Conservation (phyloP, 2,329 filamentous ascomycete genomes). For the Beauveria scarabaeidicola region DNA sequence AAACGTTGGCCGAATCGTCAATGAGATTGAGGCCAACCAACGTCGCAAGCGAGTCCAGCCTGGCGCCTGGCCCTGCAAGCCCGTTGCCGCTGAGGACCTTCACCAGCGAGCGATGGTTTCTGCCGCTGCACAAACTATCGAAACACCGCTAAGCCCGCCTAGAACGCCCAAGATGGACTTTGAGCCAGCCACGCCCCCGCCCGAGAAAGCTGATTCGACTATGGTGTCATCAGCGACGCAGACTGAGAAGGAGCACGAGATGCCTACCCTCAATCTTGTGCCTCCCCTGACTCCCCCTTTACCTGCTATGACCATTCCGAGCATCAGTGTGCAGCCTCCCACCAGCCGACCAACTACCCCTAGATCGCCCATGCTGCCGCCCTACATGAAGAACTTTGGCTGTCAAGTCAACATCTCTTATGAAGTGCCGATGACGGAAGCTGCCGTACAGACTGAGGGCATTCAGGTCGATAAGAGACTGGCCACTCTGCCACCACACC, state of each 20-base stretch:
- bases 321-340: slow-evolving; percentile 86
- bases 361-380: slow-evolving; percentile 63
- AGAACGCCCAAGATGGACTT: slow-evolving; percentile 51
- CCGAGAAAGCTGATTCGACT: slow-evolving; percentile 25
- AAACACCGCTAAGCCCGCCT: slow-evolving; percentile 55
- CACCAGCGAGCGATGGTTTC: slow-evolving; percentile 50
- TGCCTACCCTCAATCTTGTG: slow-evolving; percentile 13
- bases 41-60: slow-evolving; percentile 59
- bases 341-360: slow-evolving; percentile 75
- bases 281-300: slow-evolving; percentile 24
- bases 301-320: slow-evolving; percentile 56
- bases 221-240: slow-evolving; percentile 55
- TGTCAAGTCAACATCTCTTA: slow-evolving; percentile 59
- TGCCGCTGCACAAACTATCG: slow-evolving; percentile 52
- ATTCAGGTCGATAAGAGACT: slow-evolving; percentile 76
- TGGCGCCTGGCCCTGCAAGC: slow-evolving; percentile 26
- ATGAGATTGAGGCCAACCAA: slow-evolving; percentile 65
- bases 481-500: slow-evolving; percentile 64
- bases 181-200: slow-evolving; percentile 31
- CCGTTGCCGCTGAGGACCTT: slow-evolving; percentile 40
- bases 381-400: slow-evolving; percentile 71
- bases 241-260: slow-evolving; percentile 34
- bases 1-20: slow-evolving; percentile 26
- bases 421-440: slow-evolving; percentile 22
- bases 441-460: slow-evolving; percentile 72